Base-by-base conservation (phyloP, 306 rosid genomes). In the Pyrus bretschneideri region DNA sequence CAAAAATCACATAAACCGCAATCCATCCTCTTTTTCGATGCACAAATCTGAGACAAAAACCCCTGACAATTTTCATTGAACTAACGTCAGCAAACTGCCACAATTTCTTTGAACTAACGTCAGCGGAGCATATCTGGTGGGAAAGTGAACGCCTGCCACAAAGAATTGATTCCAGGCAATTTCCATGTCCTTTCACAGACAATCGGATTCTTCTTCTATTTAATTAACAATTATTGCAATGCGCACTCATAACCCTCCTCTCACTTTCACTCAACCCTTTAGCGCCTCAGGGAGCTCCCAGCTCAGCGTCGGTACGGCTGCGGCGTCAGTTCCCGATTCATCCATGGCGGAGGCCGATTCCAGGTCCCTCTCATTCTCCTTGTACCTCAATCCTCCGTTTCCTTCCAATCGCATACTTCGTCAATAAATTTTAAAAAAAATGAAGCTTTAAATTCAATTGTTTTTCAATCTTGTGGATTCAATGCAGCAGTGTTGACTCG, bases 281-380 rank as follows among this genome's bases (percentile, higher is more conserved):
- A 49, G 31, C 71, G 5, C 60, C 19, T 15, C 71, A 6, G 74
- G 61, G 40, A 2, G 33, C 66, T 11, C 40, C 33, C 9, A 31
- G 51, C 63, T 27, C 44, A 4, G 19, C 67, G 40, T 46, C 29
- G 61, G 63, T 73, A 73, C 79, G 91, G 87, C 77, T 42, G 83
- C 73, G 33, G 60, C 85, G n/a, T 17, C 68, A 63, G 69, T 18
- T 9, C 42, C 69, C 44, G 69, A 40, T 38, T 27, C 59, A 17
- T 58, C 79, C 69, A 74, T 80, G 92, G 88, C 75, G 59, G 85
- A 80, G 46, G 70, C 83, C 27, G 35, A 76, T 80, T 78, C 83
- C 45, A 85, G 98, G 98, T 93, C 27, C 27, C 21, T 75, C 66
- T 73, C 72, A 61, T 52, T 31, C 54, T 82, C 68, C 66, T 35